Evolutionary conservation across 768 basidiomycete species (phyloP).

Genomic region (Fibroporia radiculosa): DNA sequence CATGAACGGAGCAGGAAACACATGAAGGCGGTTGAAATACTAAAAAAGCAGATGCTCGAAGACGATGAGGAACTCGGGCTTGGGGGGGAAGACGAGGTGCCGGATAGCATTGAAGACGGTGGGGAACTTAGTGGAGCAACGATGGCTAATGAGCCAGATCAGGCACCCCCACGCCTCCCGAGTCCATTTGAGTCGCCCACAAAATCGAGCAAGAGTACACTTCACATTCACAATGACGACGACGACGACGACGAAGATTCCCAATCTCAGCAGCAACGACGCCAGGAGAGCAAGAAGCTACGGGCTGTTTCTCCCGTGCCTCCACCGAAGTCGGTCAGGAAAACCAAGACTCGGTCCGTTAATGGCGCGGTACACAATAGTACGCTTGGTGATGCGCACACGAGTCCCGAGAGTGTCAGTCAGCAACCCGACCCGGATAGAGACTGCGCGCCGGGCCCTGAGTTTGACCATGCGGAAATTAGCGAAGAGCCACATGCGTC

Average conservation of each 20-base stretch:
- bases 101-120: slow-evolving; percentile 15
- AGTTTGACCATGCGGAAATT: too few relatives aligned
- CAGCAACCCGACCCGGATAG: too few relatives aligned
- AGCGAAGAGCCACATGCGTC: too few relatives aligned
- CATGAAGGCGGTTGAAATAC: slow-evolving; percentile 71
- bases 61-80: slow-evolving; percentile 67
- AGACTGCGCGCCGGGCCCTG: too few relatives aligned
- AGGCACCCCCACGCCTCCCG: slow-evolving; percentile 5
- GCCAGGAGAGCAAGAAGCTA: too few relatives aligned
- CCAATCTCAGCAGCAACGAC: slow-evolving; percentile 8
- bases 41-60: slow-evolving; percentile 68
- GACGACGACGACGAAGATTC: neutral
- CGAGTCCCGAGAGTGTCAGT: too few relatives aligned
- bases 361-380: too few relatives aligned
- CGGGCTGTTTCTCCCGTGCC: too few relatives aligned
- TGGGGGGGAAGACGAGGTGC: slow-evolving; percentile 23
- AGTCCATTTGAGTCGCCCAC: slow-evolving; percentile 5
- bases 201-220: too few relatives aligned
- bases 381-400: too few relatives aligned
- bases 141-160: slow-evolving; percentile 2
- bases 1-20: slow-evolving; percentile 97
- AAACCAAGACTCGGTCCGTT: too few relatives aligned
- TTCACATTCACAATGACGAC: neutral
- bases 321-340: neutral
- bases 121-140: slow-evolving; percentile 2